Evolutionary conservation across 768 basidiomycete species (phyloP).

Genomic region (Rhizopogon sp.): DNA sequence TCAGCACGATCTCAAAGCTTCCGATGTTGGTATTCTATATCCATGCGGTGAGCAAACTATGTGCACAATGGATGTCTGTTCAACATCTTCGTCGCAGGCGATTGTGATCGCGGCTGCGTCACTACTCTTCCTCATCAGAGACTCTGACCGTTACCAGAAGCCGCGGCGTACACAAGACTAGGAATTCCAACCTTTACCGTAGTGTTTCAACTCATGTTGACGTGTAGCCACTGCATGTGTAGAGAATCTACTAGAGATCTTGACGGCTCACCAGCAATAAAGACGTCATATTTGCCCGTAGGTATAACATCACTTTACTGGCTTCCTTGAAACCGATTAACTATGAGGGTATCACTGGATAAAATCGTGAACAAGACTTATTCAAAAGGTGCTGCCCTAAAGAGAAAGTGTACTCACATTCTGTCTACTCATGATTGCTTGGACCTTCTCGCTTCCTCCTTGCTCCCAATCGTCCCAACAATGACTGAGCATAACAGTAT

Average conservation of each 20-base stretch:
- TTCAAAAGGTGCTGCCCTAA: too few species aligned
- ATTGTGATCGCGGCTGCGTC: constrained; percentile 11
- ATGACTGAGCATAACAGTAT: constrained; percentile 27
- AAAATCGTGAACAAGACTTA: background rate
- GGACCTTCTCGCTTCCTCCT: constrained; percentile 10
- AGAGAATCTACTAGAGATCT: too few species aligned
- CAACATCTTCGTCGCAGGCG: constrained; percentile 7
- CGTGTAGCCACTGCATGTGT: too few species aligned
- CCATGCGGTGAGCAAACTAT: constrained; percentile 13
- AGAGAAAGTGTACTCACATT: background rate
- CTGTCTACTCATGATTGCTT: background rate
- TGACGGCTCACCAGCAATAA: too few species aligned
- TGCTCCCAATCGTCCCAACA: constrained; percentile 43
- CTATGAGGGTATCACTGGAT: background rate
- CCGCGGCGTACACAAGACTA: background rate
- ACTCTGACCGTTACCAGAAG: constrained; percentile 13
- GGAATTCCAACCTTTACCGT: background rate
- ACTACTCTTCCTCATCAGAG: constrained; percentile 19
- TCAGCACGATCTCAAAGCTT: constrained; percentile 11
- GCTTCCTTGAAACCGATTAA: too few species aligned
- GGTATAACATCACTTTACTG: background rate
- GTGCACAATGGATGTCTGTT: background rate
- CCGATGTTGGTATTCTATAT: constrained; percentile 21
- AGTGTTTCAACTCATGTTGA: background rate
- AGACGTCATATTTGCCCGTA: background rate